phyloP scores from a whole-genome alignment of 768 basidiomycete genomes.

The Podaxis mareebaensis region DNA sequence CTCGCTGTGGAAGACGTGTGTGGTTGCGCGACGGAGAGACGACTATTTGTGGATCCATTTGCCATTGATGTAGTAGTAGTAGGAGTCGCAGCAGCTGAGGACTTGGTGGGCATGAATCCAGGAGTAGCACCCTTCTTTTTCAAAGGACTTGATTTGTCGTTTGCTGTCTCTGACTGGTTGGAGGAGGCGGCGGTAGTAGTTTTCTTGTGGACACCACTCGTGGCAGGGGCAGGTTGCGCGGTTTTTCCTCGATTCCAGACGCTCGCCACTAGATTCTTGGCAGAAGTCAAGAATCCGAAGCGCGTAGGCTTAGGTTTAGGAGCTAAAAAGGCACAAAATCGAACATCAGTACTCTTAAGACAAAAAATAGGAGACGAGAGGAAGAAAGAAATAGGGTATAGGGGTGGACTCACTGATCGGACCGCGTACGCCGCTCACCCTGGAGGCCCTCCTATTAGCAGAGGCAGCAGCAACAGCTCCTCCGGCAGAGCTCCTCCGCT shows the following conservation, averaged over 20 bases:
- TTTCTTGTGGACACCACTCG: conserved; percentile 29
- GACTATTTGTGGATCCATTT: not conserved
- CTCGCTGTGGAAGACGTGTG: conserved; percentile 20
- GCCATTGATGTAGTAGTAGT: not conserved
- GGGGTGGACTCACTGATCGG: conserved; percentile 33
- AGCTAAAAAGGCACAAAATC: conserved; percentile 30
- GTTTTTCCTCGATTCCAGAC: conserved; percentile 68
- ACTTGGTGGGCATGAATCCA: not conserved
- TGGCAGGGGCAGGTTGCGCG: conserved; percentile 22
- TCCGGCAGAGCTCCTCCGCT: conserved; percentile 68
- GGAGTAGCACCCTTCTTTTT: conserved; percentile 12
- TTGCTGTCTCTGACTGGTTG: not conserved
- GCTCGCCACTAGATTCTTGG: conserved; percentile 70
- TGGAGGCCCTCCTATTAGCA: conserved; percentile 26
- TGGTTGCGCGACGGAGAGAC: not conserved
- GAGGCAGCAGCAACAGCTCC: conserved; percentile 41
- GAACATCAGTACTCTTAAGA: conserved; percentile 6
- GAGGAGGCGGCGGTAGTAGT: conserved; percentile 16
- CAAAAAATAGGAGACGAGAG: not conserved
- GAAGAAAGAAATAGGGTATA: too few species aligned
- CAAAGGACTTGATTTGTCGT: not conserved
- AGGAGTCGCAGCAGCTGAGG: not conserved
- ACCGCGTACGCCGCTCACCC: not conserved
- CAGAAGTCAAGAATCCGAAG: conserved; percentile 71
- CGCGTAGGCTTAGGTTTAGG: conserved; percentile 50